Percentiles rank a stretch among this genome's conserved stretches.
These are phyloP conservation scores for Pseudevernia furfuracea DNA, from an alignment of 495 filamentous ascomycete species.

Conservation along the genomic window DNA sequence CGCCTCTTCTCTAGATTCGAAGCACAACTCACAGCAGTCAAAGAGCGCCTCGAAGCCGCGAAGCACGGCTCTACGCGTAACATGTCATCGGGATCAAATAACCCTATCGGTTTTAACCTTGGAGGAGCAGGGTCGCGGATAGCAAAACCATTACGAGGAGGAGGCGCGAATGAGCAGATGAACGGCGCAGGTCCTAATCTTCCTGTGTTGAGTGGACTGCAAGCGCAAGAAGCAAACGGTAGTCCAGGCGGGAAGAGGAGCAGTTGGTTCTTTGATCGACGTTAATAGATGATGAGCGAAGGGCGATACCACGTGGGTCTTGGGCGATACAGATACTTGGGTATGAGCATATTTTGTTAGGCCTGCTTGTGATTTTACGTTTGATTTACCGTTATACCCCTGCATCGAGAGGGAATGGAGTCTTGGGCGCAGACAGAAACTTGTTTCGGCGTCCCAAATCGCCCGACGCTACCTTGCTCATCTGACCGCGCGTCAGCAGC, in stretches of 20 bases:
- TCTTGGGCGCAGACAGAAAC: background rate
- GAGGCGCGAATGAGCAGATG: constrained; percentile 47
- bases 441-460: background rate
- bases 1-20: constrained; percentile 64
- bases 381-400: constrained; percentile 1
- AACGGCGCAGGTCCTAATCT: constrained; percentile 32
- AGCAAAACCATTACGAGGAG: constrained; percentile 92
- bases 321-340: background rate
- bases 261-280: constrained; percentile 36
- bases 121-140: constrained; percentile 70
- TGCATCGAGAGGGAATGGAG: background rate
- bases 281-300: constrained; percentile 15
- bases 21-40: constrained; percentile 90
- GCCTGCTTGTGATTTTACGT: background rate
- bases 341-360: background rate
- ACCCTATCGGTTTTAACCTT: constrained; percentile 63
- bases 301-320: background rate
- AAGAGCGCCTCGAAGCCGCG: constrained; percentile 92
- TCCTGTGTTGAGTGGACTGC: constrained; percentile 28
- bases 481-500: background rate
- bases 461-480: background rate
- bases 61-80: constrained; percentile 76
- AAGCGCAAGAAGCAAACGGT: constrained; percentile 39
- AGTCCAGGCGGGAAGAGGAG: constrained; percentile 23
- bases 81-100: constrained; percentile 54